Evolutionary conservation across 768 basidiomycete genomes (phyloP), one percentile per base, ranked within the genome.

Genomic region (Panus rudis): DNA sequence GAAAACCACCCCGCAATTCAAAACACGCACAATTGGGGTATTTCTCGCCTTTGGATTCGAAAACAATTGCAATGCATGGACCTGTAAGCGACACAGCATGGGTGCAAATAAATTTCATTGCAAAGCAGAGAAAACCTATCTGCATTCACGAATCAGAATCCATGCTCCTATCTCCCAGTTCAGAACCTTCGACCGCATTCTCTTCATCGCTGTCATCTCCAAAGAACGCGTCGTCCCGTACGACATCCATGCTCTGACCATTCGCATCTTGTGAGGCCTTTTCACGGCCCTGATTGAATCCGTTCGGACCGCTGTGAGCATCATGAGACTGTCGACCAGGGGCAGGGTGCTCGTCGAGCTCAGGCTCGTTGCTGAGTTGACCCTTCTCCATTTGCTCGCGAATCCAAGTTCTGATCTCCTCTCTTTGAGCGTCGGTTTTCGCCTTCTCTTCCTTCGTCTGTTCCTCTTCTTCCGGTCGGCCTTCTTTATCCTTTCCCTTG

Each of bases 381-480:
- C 83, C 81, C 0, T 55, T 57, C 37, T 68, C 62, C 82, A 91
- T 88, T 46, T 68, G 70, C 40, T 63, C 64, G 24, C 69, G 70
- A 41, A 88, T 74, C 74, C 74, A 73, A 26, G 52, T 57, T 20
- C 79, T 72, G n/a, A 89, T 55, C 51, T 76, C 74, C 38, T 77
- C 71, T 8, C 84, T 71, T 25, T 70, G 69, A 19, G 65, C 59
- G 43, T 78, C 71, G 5, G 78, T 76, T 3, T 60, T 43, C 19
- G 54, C 39, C 21, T 30, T 45, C 41, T 51, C 56, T n/a, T n/a
- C n/a, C 33, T 51, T 28, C 19, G 47, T 39, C 27, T 52, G 52
- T 21, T 51, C 43, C 20, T 46, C 49, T n/a, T 44, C 47, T 55
- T 52, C 53, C 7, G 48, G 19, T 27, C 43, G 38, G 31, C 41